Conservation (phyloP, 2,329 filamentous ascomycete genomes). For the Penicillium sclerotiorum region DNA sequence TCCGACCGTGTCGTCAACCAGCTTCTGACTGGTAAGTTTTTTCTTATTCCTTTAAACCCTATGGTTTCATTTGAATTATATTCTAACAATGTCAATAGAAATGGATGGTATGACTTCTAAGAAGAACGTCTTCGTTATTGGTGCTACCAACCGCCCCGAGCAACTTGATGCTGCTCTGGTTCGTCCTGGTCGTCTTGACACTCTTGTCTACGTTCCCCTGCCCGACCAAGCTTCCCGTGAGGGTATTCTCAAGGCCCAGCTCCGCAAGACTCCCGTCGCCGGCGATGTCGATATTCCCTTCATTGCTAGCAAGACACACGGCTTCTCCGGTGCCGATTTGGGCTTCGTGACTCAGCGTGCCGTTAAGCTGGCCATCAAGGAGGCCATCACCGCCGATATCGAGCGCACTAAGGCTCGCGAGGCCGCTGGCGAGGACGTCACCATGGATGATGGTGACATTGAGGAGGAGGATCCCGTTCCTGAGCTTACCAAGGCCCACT, state of each 20-base stretch:
- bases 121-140: slow-evolving; percentile 99
- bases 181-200: slow-evolving; percentile 98
- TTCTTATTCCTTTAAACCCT: background rate
- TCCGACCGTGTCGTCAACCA: slow-evolving; percentile 99
- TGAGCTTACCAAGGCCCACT: slow-evolving; percentile 92
- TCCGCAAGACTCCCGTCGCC: slow-evolving; percentile 95
- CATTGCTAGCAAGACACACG: slow-evolving; percentile 96
- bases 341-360: slow-evolving; percentile 98
- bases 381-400: slow-evolving; percentile 86
- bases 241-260: slow-evolving; percentile 89
- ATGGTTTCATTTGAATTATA: too few species aligned
- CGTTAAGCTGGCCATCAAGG: slow-evolving; percentile 99
- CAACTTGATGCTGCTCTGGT: slow-evolving; percentile 97
- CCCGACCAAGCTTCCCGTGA: slow-evolving; percentile 89
- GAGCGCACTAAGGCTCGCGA: slow-evolving; percentile 88
- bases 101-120: slow-evolving; percentile 99
- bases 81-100: slow-evolving; percentile 63
- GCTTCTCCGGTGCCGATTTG: slow-evolving; percentile 99
- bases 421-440: slow-evolving; percentile 71
- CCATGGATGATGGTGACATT: slow-evolving; percentile 71
- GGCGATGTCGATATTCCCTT: slow-evolving; percentile 83
- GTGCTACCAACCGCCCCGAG: slow-evolving; percentile 97
- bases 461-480: slow-evolving; percentile 85
- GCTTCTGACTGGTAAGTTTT: slow-evolving; percentile 82
- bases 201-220: slow-evolving; percentile 95